Base-by-base conservation (phyloP, 2,329 filamentous ascomycete species). In the Plectosphaerella sp. region DNA sequence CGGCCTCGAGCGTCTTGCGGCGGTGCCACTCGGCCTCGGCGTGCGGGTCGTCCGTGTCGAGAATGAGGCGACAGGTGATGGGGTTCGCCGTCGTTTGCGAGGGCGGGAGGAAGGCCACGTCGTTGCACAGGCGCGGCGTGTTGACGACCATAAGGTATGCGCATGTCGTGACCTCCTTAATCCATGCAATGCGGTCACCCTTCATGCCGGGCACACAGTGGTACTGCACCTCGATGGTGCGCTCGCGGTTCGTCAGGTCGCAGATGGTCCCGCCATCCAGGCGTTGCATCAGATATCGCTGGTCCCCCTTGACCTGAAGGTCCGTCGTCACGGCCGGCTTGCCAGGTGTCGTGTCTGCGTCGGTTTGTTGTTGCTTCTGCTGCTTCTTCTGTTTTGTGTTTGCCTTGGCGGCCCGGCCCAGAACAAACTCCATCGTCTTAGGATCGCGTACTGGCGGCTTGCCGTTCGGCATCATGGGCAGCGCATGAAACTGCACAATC, bases 101-200 rank as follows among this genome's bases (percentile, higher is more conserved):
- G 0, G 91, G 89, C 0, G 92, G 91, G 50, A 88, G 75, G 67
- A 97, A 97, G 10, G 91, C 91, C 10, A 90, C 83, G 59, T 97
- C 92, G 64, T 87, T 83, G 72, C 92, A 97, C 12, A 97, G 82
- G 1, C 91, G 85, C 0, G 91, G 90, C 0, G 92, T 96, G 65
- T 96, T 88, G 57, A 97, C 83, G 33, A 96, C 84, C 91, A 97
- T 96, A 50, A 96, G 77, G 65, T 97, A 97, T 12, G 90, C 84
- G 71, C 92, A 97, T 11, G 91, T 96, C 3, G 87, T 88, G 1
- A 93, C 84, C 67, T 97, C 92, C 68, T 96, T 96, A 70, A 97
- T 95, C 84, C 90, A 91, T 43, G 87, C 87, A 61, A 97, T 96
- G 47, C 87, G 83, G 66, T 96, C 87, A 46, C 74, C 77, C 3